Base-by-base conservation (phyloP, 805 yeast species). In the Candida pini region DNA sequence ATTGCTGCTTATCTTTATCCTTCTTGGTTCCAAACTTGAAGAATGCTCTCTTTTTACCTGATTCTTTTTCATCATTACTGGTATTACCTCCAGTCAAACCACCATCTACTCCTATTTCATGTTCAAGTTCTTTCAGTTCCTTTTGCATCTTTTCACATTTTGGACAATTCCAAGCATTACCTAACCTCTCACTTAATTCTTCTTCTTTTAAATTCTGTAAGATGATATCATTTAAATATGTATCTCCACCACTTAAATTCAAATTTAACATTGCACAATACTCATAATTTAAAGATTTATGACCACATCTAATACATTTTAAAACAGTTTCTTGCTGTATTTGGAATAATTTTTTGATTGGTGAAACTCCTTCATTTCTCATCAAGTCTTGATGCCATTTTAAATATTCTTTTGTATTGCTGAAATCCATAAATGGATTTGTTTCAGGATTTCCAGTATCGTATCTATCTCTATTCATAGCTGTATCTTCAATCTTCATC, bases 151-250 rank as follows among this genome's bases (percentile, higher is more conserved):
- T 60, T 34, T 56, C 58, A 60, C 94, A 83, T 35, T 76, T 73
- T 6, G 92, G 89, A 62, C 94, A 83, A 43, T 79, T 73, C 94
- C 94, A 83, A 1, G 92, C 85, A 58, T 83, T 82, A 6, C 79
- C 89, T 18, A 86, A 39, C 21, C 51, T 81, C 6, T 68, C 66
- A n/a, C 67, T 63, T 33, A 83, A 57, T 4, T 77, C 65, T 53
- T 83, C 94, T 39, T 76, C 78, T 34, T 68, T 64, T 0, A 83
- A 73, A 49, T 74, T 81, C 50, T 77, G 65, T 21, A 65, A 59
- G 28, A 83, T 70, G 45, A 88, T 76, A 37, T 81, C 86, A 30
- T 80, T 75, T 35, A 83, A 54, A 33, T 47, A 43, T 10, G 38
- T 34, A 25, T 47, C 53, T 6, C 33, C 36, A 7, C 50, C 49